Conservation (phyloP, 1,284 basidiomycete genomes). For the Cutaneotrichosporon dermatis region DNA sequence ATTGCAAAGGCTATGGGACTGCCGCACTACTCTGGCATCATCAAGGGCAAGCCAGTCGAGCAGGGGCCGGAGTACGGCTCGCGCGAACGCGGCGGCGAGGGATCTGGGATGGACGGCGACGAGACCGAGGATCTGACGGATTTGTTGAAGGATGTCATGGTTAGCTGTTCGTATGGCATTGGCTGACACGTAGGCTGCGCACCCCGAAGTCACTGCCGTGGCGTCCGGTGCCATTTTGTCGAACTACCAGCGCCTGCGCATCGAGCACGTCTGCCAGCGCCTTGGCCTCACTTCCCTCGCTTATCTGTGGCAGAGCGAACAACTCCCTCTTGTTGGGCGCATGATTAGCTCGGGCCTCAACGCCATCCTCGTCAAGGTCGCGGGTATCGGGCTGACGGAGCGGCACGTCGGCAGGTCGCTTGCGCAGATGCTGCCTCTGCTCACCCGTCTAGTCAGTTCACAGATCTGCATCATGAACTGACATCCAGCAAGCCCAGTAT, state of each 20-base stretch:
- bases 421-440: conserved; percentile 66
- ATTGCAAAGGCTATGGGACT: conserved; percentile 80
- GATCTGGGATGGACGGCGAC: conserved; percentile 64
- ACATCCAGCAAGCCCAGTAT: conserved; percentile 66
- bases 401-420: conserved; percentile 77
- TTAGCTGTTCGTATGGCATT: conserved; percentile 39
- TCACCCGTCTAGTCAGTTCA: conserved; percentile 68
- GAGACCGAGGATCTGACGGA: conserved; percentile 92
- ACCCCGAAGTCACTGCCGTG: conserved; percentile 81
- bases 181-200: conserved; percentile 54
- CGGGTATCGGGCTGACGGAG: conserved; percentile 79
- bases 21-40: conserved; percentile 77
- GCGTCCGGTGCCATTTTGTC: conserved; percentile 96
- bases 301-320: conserved; percentile 92
- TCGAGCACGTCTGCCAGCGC: conserved; percentile 95
- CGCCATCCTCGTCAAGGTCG: conserved; percentile 90
- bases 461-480: neutral
- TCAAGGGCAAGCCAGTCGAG: conserved; percentile 75
- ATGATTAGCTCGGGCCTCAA: conserved; percentile 80
- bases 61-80: conserved; percentile 79
- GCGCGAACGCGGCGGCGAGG: conserved; percentile 42
- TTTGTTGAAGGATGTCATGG: conserved; percentile 75
- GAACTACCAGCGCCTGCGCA: conserved; percentile 92
- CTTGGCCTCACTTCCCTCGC: conserved; percentile 74
- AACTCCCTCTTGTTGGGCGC: conserved; percentile 73